A percentile compares a stretch with the other conserved stretches of the same genome.
These are phyloP conservation scores for Xylariomycetidae sp. DNA, from an alignment of 2,329 filamentous ascomycete genomes.

Conservation along the genomic window DNA sequence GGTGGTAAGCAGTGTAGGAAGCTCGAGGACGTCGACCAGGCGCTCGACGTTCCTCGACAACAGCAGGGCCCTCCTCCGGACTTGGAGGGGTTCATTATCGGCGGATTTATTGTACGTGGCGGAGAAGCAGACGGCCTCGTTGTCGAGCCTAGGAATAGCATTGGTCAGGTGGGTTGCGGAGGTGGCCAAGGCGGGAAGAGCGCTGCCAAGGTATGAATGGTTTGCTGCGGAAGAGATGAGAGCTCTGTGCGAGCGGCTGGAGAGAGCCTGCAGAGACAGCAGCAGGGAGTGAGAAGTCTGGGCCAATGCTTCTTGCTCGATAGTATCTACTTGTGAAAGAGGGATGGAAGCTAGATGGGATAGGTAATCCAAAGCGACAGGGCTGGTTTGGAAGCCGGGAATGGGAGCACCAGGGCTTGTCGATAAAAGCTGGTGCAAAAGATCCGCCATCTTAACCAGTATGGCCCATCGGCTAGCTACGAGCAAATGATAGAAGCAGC, in stretches of 20 bases:
- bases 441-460: slow-evolving; percentile 54
- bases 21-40: slow-evolving; percentile 83
- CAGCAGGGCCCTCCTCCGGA: slow-evolving; percentile 74
- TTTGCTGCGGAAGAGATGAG: slow-evolving; percentile 78
- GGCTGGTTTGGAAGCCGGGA: too few relatives aligned
- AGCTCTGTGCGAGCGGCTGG: slow-evolving; percentile 81
- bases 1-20: slow-evolving; percentile 79
- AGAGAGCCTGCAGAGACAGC: slow-evolving; percentile 79
- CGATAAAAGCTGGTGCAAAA: slow-evolving; percentile 72
- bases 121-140: slow-evolving; percentile 74
- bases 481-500: too few relatives aligned
- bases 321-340: slow-evolving; percentile 64
- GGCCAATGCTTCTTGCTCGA: slow-evolving; percentile 74
- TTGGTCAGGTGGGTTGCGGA: slow-evolving; percentile 64
- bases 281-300: slow-evolving; percentile 77
- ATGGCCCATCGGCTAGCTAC: too few relatives aligned
- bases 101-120: slow-evolving; percentile 73
- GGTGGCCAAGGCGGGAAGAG: slow-evolving; percentile 65
- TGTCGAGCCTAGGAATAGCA: slow-evolving; percentile 74
- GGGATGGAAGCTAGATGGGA: slow-evolving; percentile 72
- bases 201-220: slow-evolving; percentile 66
- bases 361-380: slow-evolving; percentile 65
- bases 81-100: slow-evolving; percentile 64
- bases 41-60: slow-evolving; percentile 84
- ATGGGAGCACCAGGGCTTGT: too few relatives aligned